These are phyloP conservation scores for Adansonia grandidieri DNA, from an alignment of 441 rosid genomes.

Conservation along the genomic window DNA sequence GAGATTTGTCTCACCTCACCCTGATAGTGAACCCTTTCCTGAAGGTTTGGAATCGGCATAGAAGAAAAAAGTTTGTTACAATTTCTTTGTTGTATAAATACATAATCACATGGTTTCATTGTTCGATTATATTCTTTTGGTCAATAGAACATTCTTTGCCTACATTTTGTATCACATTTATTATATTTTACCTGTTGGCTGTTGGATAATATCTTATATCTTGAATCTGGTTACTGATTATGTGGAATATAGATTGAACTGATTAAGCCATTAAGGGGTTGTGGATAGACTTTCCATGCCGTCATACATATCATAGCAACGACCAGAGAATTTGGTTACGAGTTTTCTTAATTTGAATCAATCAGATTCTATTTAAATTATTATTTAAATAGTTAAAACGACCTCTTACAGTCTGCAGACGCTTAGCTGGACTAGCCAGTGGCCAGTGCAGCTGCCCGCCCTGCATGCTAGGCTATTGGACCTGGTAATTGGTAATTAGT, in stretches of 20 bases:
- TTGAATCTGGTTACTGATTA: background rate
- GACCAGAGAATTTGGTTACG: too few species aligned
- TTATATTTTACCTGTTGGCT: background rate
- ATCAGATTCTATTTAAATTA: too few species aligned
- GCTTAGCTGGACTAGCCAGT: too few species aligned
- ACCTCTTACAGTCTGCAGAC: too few species aligned
- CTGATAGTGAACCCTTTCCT: constrained; percentile 56
- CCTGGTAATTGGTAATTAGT: too few species aligned
- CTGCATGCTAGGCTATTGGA: too few species aligned
- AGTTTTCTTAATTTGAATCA: too few species aligned
- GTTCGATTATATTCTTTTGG: background rate
- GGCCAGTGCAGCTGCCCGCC: too few species aligned
- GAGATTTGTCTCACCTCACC: constrained; percentile 57
- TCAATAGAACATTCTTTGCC: constrained; percentile 26
- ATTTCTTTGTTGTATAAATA: constrained; percentile 17
- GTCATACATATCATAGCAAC: too few species aligned
- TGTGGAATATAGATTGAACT: background rate
- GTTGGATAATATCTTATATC: background rate
- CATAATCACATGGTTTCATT: background rate
- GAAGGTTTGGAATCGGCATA: constrained; percentile 69
- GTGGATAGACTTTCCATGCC: background rate
- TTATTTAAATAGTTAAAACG: too few species aligned
- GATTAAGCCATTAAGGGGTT: background rate
- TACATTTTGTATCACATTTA: background rate
- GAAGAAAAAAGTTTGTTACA: constrained; percentile 26